Evolutionary conservation across 495 filamentous ascomycete genomes (phyloP).

Genomic region (Penicillium nucicola): DNA sequence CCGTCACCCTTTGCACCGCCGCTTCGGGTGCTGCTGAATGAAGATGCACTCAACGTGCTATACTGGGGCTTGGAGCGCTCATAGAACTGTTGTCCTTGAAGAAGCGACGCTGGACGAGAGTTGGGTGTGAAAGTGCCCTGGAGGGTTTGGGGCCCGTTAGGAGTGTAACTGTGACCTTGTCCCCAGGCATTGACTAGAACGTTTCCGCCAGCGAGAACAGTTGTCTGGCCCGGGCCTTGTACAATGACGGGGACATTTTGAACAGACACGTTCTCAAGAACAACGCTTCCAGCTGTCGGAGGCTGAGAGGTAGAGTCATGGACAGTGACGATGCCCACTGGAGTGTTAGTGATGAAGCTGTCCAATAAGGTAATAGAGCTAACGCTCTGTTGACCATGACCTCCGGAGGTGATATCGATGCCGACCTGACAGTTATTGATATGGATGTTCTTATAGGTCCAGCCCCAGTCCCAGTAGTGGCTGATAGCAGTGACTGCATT

Average conservation of each 20-base stretch:
- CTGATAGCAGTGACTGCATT: conserved; percentile 54
- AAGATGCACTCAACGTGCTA: conserved; percentile 28
- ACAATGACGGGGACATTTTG: conserved; percentile 55
- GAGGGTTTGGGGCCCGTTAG: conserved; percentile 25
- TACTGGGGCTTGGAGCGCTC: conserved; percentile 49
- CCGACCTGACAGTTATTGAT: conserved; percentile 48
- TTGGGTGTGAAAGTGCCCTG: conserved; percentile 24
- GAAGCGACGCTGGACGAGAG: conserved; percentile 26
- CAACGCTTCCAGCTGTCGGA: conserved; percentile 35
- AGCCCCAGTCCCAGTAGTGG: conserved; percentile 51
- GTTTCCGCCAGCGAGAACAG: conserved; percentile 49
- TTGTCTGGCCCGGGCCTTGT: conserved; percentile 38
- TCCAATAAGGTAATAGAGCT: conserved; percentile 47
- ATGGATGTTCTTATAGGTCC: conserved; percentile 39
- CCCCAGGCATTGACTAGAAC: conserved; percentile 48
- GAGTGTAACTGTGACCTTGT: conserved; percentile 44
- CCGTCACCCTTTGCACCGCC: conserved; percentile 65
- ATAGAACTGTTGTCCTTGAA: conserved; percentile 34
- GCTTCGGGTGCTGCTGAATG: conserved; percentile 54
- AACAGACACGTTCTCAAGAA: conserved; percentile 64
- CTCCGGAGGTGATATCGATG: conserved; percentile 34
- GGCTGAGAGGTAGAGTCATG: not conserved
- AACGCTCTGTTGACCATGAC: conserved; percentile 12
- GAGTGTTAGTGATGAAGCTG: conserved; percentile 16
- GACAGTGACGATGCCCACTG: not conserved